Base-by-base conservation (phyloP, 2,329 filamentous ascomycete species). In the Penicillium brasilianum region DNA sequence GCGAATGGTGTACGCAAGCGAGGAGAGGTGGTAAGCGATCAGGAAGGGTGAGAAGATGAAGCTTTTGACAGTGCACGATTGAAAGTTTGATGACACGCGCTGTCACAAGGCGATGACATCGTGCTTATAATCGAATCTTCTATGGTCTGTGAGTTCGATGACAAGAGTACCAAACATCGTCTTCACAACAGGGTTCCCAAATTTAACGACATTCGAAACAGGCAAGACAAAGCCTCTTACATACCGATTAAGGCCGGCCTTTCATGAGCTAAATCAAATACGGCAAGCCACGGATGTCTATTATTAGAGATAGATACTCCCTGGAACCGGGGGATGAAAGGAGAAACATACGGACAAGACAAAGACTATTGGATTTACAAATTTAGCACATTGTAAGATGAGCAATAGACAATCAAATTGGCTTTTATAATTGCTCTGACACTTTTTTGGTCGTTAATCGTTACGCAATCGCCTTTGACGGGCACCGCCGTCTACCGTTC, bases 371-470 rank as follows among this genome's bases (percentile, higher is more conserved):
- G 5, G 4, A 10, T 4, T n/a, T 48, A 48, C 44, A 18, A 30
- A 10, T 10, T 11, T 48, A 48, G 25, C 10, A 16, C 22, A 16
- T 48, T n/a, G 7, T 46, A 28, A n/a, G 8, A n/a, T 10, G 16
- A 46, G 22, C 30, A n/a, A 30, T 30, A 48, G 44, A 30, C 44
- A 48, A 48, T 48, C 14, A 30, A 30, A 48, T 4, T 30, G 8
- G 9, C 25, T n/a, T 30, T 48, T 30, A 8, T 30, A 4, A 48
- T 48, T 48, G 44, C 25, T 48, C 4, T 48, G 16, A 30, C 22
- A 30, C 30, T 48, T 14, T 50, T 50, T 34, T 20, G 48, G 30
- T 50, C 48, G 48, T 50, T 13, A 50, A 50, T 50, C 48, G 20
- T 50, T 28, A 50, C 22, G 28, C n/a, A 28, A 34, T 14, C 48